phyloP scores from a whole-genome alignment of 257 asterid species.

The Solanum ossicruentum region DNA sequence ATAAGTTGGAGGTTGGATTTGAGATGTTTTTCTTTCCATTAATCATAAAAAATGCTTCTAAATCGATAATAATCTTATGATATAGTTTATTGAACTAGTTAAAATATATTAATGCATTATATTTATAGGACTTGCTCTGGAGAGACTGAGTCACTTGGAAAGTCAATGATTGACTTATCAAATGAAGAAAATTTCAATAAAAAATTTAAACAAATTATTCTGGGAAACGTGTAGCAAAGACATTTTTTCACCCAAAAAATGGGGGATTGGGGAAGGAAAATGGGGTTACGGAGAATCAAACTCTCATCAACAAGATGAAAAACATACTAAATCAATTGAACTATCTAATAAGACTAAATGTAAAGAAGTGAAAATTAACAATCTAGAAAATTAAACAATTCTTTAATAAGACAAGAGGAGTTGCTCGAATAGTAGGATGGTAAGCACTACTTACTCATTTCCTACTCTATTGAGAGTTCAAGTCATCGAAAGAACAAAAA shows the following conservation, averaged over 20 bases:
- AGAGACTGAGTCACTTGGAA: not conserved
- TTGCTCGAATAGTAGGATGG: too few species aligned
- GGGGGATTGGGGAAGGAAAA: too few species aligned
- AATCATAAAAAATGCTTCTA: not conserved
- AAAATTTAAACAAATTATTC: not conserved
- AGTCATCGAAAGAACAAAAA: too few species aligned
- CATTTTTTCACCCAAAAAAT: too few species aligned
- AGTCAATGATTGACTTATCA: not conserved
- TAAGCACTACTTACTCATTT: too few species aligned
- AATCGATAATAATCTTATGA: not conserved
- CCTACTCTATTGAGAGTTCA: too few species aligned
- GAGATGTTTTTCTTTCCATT: slow-evolving; percentile 4
- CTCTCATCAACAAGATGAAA: too few species aligned
- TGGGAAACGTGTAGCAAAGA: not conserved
- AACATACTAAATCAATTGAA: rapidly evolving
- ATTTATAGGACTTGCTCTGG: not conserved
- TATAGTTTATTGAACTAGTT: not conserved
- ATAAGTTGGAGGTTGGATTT: slow-evolving; percentile 25
- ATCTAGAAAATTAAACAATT: not conserved
- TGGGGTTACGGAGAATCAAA: too few species aligned
- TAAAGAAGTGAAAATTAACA: not conserved
- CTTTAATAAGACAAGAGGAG: too few species aligned
- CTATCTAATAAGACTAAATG: too few species aligned
- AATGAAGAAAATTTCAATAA: not conserved
- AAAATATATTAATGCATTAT: not conserved